Conservation (phyloP, 441 rosid species). For the Oxalis stricta region DNA sequence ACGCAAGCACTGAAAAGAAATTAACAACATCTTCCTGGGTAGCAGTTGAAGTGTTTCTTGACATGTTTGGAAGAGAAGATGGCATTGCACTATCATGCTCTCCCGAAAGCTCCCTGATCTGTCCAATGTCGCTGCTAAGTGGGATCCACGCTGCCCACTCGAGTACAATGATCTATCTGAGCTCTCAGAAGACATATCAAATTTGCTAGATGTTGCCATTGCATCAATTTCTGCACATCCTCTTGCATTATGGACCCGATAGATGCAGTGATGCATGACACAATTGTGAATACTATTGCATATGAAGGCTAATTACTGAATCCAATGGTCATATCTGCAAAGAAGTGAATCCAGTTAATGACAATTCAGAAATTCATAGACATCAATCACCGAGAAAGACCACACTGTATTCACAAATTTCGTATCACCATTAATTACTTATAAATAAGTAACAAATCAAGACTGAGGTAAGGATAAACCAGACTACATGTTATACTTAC, state of each 20-base stretch:
- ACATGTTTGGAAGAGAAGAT: constrained; percentile 56
- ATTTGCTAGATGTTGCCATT: constrained; percentile 83
- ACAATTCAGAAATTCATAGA: constrained; percentile 11
- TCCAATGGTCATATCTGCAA: constrained; percentile 33
- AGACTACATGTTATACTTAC: no score
- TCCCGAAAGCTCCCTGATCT: constrained; percentile 86
- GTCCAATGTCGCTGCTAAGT: constrained; percentile 60
- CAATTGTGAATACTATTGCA: constrained; percentile 25
- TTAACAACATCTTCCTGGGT: constrained; percentile 58
- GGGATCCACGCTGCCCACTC: constrained; percentile 72
- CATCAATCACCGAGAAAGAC: constrained; percentile 5
- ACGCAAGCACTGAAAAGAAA: constrained; percentile 61
- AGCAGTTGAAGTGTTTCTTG: constrained; percentile 47
- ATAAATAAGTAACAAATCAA: constrained; percentile 4
- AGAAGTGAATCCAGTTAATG: constrained; percentile 9
- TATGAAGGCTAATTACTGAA: constrained; percentile 43
- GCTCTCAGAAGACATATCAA: constrained; percentile 76
- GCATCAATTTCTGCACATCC: constrained; percentile 41
- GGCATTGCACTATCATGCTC: constrained; percentile 52
- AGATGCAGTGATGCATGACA: constrained; percentile 64
- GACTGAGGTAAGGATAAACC: no score
- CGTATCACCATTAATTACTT: not conserved
- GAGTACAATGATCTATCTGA: constrained; percentile 63
- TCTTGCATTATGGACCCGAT: constrained; percentile 32
- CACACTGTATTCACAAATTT: not conserved